Base-by-base conservation (phyloP, 345 rosid species). In the Hibiscus trionum region DNA sequence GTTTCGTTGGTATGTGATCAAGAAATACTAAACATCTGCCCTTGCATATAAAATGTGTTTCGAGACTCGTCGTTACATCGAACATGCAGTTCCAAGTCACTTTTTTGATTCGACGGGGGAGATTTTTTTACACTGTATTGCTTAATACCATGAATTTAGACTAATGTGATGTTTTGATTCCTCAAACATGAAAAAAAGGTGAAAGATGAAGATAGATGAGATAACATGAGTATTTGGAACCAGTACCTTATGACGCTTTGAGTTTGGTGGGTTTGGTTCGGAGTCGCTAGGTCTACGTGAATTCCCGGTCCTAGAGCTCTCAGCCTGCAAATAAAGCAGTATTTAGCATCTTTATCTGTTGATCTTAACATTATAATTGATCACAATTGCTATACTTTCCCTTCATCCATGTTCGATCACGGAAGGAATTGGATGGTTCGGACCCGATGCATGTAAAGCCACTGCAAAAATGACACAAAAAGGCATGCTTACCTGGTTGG, bases 221-320 rank as follows among this genome's bases (percentile, higher is more conserved):
- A 42, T 27, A n/a, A 47, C 9, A 58, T 15, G 1, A 39, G 37
- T 11, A 27, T 61, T 60, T 10, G 59, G 50, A 44, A 56, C n/a
- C 24, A 24, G 9, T 64, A 85, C 93, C 90, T 82, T 88, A 59
- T 79, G 93, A 60, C 93, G 89, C 77, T 88, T 88, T 66, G 90
- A 46, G 75, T 71, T 77, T 19, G 88, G 84, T 39, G 83, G 69
- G 62, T 39, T 47, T 8, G 77, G 68, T 66, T 83, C 87, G 11
- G 81, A 69, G 76, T 84, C 87, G 44, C 64, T 60, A 27, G 64
- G 19, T 60, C 64, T 60, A 14, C 31, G 61, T 24, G 61, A 57
- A 57, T 11, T 65, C 73, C 82, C 86, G 29, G 42, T 75, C 39
- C 49, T 70, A 42, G 88, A 79, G 80, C 75, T 75, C 74, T 77